Percentiles rank a stretch among this genome's conserved stretches.
Evolutionary conservation across 2,329 filamentous ascomycete genomes (phyloP).

Genomic region (Ilyonectria robusta): DNA sequence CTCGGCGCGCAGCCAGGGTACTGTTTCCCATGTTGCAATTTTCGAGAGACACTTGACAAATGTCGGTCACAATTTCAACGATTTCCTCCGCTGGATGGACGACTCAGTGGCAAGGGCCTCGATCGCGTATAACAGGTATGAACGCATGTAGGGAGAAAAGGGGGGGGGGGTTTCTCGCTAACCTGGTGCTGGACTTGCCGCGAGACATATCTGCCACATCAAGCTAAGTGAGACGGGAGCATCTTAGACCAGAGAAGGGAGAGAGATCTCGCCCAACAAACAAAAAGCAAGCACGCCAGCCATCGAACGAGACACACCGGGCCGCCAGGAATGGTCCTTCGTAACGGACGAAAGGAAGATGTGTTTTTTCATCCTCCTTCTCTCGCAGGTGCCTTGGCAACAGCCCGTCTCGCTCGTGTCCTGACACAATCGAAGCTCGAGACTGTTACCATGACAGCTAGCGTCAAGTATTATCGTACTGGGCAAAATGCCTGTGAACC

Average conservation of each 20-base stretch:
- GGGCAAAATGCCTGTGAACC: slow-evolving; percentile 25
- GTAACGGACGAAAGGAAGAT: slow-evolving; percentile 30
- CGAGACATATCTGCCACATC: slow-evolving; percentile 27
- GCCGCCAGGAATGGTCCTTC: slow-evolving; percentile 24
- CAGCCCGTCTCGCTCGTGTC: slow-evolving; percentile 19
- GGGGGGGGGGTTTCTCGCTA: slow-evolving; percentile 2
- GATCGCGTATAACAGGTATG: slow-evolving; percentile 15
- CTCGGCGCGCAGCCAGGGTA: slow-evolving; percentile 39
- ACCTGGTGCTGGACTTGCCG: slow-evolving; percentile 15
- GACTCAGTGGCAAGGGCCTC: slow-evolving; percentile 5
- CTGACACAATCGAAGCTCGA: slow-evolving; percentile 27
- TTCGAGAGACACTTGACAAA: slow-evolving; percentile 41
- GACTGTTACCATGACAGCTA: slow-evolving; percentile 28
- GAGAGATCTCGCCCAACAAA: slow-evolving; percentile 24
- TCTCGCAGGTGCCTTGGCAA: slow-evolving; percentile 12
- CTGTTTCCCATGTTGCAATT: slow-evolving; percentile 38
- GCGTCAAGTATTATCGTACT: slow-evolving; percentile 26
- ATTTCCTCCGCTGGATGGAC: slow-evolving; percentile 31
- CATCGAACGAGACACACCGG: slow-evolving; percentile 20
- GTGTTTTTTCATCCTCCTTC: slow-evolving; percentile 11
- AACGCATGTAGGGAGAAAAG: slow-evolving; percentile 7
- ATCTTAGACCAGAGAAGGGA: slow-evolving; percentile 28
- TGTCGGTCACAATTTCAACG: slow-evolving; percentile 38
- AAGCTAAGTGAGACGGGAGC: slow-evolving; percentile 30
- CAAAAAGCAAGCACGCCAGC: slow-evolving; percentile 24